A percentile compares a stretch with the other conserved stretches of the same genome.
These are phyloP conservation scores for Dictyostelium purpureum DNA, from an alignment of 78 protist genomes.

Conservation along the genomic window DNA sequence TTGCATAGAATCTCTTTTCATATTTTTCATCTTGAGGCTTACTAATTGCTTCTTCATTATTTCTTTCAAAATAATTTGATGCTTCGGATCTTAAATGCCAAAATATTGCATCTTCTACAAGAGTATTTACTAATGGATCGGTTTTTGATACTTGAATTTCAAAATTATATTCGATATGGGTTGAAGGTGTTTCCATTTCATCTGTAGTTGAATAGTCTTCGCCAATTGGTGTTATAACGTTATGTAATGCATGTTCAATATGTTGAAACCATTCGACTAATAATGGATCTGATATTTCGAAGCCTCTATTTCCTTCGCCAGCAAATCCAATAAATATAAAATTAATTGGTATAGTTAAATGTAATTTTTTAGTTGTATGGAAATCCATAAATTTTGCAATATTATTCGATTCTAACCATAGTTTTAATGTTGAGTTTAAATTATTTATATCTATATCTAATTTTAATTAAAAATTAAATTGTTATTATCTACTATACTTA, in stretches of 20 bases:
- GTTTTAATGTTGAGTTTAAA: constrained; percentile 23
- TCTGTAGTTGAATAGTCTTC: constrained; percentile 32
- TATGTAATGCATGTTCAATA: constrained; percentile 51
- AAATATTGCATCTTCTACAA: constrained; percentile 64
- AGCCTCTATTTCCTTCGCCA: constrained; percentile 58
- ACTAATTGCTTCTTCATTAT: neutral
- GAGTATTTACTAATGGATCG: constrained; percentile 40
- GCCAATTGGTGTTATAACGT: constrained; percentile 52
- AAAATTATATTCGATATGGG: constrained; percentile 64
- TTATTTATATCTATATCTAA: neutral
- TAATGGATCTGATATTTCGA: neutral
- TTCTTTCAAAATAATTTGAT: neutral
- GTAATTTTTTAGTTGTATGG: constrained; percentile 4
- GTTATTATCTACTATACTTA: neutral
- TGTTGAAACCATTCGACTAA: constrained; percentile 60
- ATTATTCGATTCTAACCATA: constrained; percentile 44
- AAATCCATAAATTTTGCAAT: constrained; percentile 26
- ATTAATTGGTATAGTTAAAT: constrained; percentile 28
- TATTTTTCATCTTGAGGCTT: neutral
- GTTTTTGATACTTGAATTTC: constrained; percentile 62
- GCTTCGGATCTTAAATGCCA: constrained; percentile 53
- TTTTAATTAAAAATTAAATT: neutral
- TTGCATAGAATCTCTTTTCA: constrained; percentile 17
- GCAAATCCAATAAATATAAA: constrained; percentile 61
- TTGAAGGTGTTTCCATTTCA: constrained; percentile 10